phyloP scores from a whole-genome alignment of 257 asterid species.

The Plantago elongata region DNA sequence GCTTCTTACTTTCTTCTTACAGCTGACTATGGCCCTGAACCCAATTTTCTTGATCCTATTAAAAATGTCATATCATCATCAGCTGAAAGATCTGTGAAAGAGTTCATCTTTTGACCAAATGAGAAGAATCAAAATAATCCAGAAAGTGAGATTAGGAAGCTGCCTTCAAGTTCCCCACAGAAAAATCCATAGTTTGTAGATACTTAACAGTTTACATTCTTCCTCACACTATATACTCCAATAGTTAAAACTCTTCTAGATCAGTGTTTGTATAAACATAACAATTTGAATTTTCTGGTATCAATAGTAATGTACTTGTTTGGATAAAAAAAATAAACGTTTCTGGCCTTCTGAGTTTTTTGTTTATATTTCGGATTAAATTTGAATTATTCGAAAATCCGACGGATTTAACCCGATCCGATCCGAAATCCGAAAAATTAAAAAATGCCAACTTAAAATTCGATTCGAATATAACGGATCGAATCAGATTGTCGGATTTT shows the following conservation, averaged over 20 bases:
- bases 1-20: constrained; percentile 83
- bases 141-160: constrained; percentile 32
- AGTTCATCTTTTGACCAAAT: constrained; percentile 50
- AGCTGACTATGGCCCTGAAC: constrained; percentile 83
- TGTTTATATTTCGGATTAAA: too few relatives aligned
- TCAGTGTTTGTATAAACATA: constrained; percentile 16
- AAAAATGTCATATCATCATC: constrained; percentile 52
- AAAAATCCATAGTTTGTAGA: constrained; percentile 37
- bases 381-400: too few relatives aligned
- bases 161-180: constrained; percentile 35
- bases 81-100: constrained; percentile 62
- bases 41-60: constrained; percentile 77
- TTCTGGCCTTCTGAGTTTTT: too few relatives aligned
- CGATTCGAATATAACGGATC: too few relatives aligned
- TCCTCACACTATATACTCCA: too few relatives aligned
- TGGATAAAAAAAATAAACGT: too few relatives aligned
- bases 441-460: too few relatives aligned
- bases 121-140: constrained; percentile 38
- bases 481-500: too few relatives aligned
- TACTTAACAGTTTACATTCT: constrained; percentile 10
- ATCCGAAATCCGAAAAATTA: too few relatives aligned
- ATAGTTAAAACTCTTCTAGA: background rate
- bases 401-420: too few relatives aligned
- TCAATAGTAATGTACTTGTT: background rate
- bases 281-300: background rate